Percentiles rank a stretch among this genome's conserved stretches.
Evolutionary conservation across 495 filamentous ascomycete genomes (phyloP).

Genomic region (Penicillium coprophilum): DNA sequence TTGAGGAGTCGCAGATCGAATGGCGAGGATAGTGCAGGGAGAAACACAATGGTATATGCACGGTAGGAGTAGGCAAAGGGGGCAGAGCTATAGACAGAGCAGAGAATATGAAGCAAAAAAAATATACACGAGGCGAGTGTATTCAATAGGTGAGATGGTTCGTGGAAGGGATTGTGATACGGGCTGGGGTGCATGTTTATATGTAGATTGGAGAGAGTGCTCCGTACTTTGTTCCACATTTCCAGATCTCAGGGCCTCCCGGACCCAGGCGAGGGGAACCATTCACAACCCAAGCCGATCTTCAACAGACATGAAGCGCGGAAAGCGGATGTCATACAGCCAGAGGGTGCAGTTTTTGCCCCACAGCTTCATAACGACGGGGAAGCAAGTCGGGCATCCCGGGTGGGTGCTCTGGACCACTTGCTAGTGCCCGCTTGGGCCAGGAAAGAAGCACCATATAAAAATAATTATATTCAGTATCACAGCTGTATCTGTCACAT

Average conservation of each 20-base stretch:
- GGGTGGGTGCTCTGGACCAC: slow-evolving; percentile 16
- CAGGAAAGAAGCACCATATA: slow-evolving; percentile 12
- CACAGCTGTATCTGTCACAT: slow-evolving; percentile 41
- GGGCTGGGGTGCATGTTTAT: slow-evolving; percentile 34
- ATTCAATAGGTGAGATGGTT: slow-evolving; percentile 26
- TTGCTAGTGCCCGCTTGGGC: slow-evolving; percentile 12
- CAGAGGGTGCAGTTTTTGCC: slow-evolving; percentile 20
- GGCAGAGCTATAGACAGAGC: slow-evolving; percentile 27
- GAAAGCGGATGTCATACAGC: slow-evolving; percentile 40
- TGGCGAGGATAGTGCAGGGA: slow-evolving; percentile 2
- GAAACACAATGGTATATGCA: slow-evolving; percentile 26
- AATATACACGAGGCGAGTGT: slow-evolving; percentile 27
- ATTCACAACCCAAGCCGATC: slow-evolving; percentile 27
- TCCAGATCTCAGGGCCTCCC: slow-evolving; percentile 2
- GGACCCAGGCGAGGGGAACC: slow-evolving; percentile 26
- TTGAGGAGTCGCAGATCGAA: slow-evolving; percentile 1
- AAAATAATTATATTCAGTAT: slow-evolving; percentile 13
- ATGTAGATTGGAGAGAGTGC: slow-evolving; percentile 21
- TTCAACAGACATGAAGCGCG: slow-evolving; percentile 24
- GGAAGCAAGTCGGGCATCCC: slow-evolving; percentile 26
- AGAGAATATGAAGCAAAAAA: slow-evolving; percentile 19
- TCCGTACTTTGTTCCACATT: slow-evolving; percentile 19
- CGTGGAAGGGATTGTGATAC: slow-evolving; percentile 12
- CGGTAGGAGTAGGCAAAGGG: slow-evolving; percentile 17
- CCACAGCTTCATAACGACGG: slow-evolving; percentile 25